Base-by-base conservation (phyloP, 345 rosid species). In the Acer campestre region DNA sequence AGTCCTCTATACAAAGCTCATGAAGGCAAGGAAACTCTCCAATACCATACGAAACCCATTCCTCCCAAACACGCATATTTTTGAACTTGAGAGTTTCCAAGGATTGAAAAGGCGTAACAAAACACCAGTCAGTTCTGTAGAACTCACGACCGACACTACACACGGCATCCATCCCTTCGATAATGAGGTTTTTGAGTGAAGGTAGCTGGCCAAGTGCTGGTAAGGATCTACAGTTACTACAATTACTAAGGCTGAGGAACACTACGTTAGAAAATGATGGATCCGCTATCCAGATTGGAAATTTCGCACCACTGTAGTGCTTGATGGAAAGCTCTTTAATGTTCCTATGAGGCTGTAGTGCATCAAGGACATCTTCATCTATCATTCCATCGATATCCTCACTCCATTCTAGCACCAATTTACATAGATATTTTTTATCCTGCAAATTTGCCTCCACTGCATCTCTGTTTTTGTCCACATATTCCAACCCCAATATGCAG, bases 371-470 rank as follows among this genome's bases (percentile, higher is more conserved):
- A 9, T 71, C 59, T 48, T 17, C 48, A 5, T 16, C 11, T 1
- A 9, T 12, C 9, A 35, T 29, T 11, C 3, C 13, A 65, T 27
- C 7, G 1, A 23, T 7, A 58, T 3, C 31, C 1, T 1, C 0
- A 10, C 6, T 63, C 81, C 81, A 78, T 11, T 78, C 27, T 6
- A 78, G 38, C 16, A 40, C 20, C 53, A 66, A 56, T 56, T 78
- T 70, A 5, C 13, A 2, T 18, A 72, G 76, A 56, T 71, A 64
- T 20, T 38, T 56, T 20, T 78, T 70, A 23, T 42, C 35, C 58
- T 10, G 27, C 61, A 78, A 71, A 14, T 56, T 16, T 23, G 72
- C 77, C 10, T 8, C 49, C 7, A 22, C 11, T 13, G 77, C 77
- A 40, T 72, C 29, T 6, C 0, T 18, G 6, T 1, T 8, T 1